Conservation (phyloP, 495 filamentous ascomycete genomes). For the Umbilicaria muhlenbergii region DNA sequence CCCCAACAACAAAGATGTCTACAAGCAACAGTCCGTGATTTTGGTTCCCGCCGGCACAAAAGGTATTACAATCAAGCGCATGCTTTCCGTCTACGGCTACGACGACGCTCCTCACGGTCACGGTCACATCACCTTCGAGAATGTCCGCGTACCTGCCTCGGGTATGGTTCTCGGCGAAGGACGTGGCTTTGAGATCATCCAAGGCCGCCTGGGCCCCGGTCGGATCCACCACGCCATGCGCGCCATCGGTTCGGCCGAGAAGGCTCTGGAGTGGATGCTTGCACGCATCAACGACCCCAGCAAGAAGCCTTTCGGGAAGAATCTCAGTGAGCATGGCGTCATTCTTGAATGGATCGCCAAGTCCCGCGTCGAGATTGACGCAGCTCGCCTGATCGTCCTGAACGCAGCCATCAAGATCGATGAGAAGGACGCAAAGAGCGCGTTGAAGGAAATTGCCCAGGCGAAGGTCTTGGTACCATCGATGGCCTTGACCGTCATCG, state of each 20-base stretch:
- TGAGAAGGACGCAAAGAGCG: conserved; percentile 59
- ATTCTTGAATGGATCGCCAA: conserved; percentile 89
- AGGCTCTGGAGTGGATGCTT: conserved; percentile 77
- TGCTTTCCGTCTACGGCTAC: conserved; percentile 82
- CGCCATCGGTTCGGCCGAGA: conserved; percentile 70
- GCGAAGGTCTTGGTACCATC: conserved; percentile 74
- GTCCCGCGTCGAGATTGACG: conserved; percentile 80
- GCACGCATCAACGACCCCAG: conserved; percentile 75
- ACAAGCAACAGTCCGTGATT: conserved; percentile 80
- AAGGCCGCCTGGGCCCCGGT: conserved; percentile 79
- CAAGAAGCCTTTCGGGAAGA: conserved; percentile 74
- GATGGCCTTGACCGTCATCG: conserved; percentile 64
- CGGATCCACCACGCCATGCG: conserved; percentile 94
- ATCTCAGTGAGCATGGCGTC: conserved; percentile 67
- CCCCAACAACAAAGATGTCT: conserved; percentile 51
- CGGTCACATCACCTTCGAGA: conserved; percentile 71
- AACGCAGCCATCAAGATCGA: conserved; percentile 89
- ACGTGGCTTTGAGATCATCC: conserved; percentile 93
- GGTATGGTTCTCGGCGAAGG: conserved; percentile 81
- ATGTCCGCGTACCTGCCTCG: conserved; percentile 62
- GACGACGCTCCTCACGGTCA: conserved; percentile 92
- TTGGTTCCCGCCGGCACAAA: conserved; percentile 60
- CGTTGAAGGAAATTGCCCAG: conserved; percentile 72
- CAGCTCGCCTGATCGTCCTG: conserved; percentile 69
- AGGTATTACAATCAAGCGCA: conserved; percentile 70